These are phyloP conservation scores for Pseudogymnoascus sp. DNA, from an alignment of 2,329 filamentous ascomycete species.

Conservation along the genomic window DNA sequence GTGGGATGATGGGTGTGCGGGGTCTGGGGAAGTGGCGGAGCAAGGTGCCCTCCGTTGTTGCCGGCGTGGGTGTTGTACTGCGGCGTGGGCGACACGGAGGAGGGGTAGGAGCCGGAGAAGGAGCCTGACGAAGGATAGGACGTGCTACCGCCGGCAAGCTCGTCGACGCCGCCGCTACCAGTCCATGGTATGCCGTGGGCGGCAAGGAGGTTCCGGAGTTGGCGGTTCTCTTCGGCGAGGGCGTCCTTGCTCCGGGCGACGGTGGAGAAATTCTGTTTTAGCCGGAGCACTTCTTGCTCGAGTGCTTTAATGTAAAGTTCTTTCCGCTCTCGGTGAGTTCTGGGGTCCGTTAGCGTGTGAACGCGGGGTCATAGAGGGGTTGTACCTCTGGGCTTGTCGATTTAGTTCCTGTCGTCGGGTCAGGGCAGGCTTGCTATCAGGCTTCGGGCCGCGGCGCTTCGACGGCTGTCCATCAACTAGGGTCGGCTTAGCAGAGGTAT, in stretches of 20 bases:
- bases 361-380: not conserved
- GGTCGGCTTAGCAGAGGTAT: not conserved
- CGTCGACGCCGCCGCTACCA: conserved; percentile 26
- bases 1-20: not conserved
- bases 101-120: conserved; percentile 46
- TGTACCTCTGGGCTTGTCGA: conserved; percentile 86
- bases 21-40: not conserved
- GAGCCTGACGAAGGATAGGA: conserved; percentile 49
- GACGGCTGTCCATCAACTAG: conserved; percentile 68
- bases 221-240: conserved; percentile 70
- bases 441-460: conserved; percentile 89
- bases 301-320: conserved; percentile 92
- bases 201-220: conserved; percentile 53
- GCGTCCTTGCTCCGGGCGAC: conserved; percentile 69
- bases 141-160: conserved; percentile 34
- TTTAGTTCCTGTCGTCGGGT: conserved; percentile 91
- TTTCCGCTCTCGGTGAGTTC: conserved; percentile 93
- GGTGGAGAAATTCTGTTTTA: conserved; percentile 77
- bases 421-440: conserved; percentile 89
- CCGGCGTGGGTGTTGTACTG: conserved; percentile 4
- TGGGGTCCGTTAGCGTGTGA: conserved; percentile 33
- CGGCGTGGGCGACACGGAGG: not conserved
- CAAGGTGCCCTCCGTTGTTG: not conserved
- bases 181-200: conserved; percentile 44
- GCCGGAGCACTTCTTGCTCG: conserved; percentile 80